These are phyloP conservation scores for Russula dissimulans DNA, from an alignment of 768 basidiomycete genomes.

Conservation along the genomic window DNA sequence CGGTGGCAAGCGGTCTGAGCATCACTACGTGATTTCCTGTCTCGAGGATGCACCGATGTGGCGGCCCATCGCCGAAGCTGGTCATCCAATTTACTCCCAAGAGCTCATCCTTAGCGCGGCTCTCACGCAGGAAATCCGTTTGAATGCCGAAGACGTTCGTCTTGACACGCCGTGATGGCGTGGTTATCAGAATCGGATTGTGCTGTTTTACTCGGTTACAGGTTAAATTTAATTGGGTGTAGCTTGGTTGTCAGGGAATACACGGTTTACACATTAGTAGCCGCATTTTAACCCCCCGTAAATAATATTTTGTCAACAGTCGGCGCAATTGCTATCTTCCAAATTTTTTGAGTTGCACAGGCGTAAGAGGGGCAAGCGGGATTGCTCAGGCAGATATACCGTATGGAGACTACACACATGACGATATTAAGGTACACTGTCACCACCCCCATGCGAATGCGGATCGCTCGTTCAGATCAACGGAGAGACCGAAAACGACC, in stretches of 20 bases:
- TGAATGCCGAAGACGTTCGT: conserved; percentile 34
- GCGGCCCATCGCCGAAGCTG: conserved; percentile 45
- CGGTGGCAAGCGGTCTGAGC: conserved; percentile 26
- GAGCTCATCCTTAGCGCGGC: conserved; percentile 60
- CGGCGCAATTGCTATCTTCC: too few relatives aligned
- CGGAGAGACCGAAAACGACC: conserved; percentile 2
- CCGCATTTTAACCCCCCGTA: too few relatives aligned
- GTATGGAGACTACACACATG: too few relatives aligned
- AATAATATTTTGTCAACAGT: too few relatives aligned
- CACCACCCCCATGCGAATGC: conserved; percentile 1
- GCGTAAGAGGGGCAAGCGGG: too few relatives aligned
- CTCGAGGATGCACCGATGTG: conserved; percentile 56
- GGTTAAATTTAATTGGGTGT: too few relatives aligned
- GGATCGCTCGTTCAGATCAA: conserved; percentile 7
- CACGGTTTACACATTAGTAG: too few relatives aligned
- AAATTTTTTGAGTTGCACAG: too few relatives aligned
- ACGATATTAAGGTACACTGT: not conserved
- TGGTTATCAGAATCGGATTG: too few relatives aligned
- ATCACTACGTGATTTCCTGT: conserved; percentile 59
- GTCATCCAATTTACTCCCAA: conserved; percentile 52
- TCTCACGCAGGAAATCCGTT: conserved; percentile 58
- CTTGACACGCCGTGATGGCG: conserved; percentile 1
- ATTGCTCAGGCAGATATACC: not conserved
- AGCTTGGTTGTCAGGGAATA: too few relatives aligned
- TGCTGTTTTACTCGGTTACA: too few relatives aligned